Conservation (phyloP, 208 protist genomes). For the Wallacemonas sp. region DNA sequence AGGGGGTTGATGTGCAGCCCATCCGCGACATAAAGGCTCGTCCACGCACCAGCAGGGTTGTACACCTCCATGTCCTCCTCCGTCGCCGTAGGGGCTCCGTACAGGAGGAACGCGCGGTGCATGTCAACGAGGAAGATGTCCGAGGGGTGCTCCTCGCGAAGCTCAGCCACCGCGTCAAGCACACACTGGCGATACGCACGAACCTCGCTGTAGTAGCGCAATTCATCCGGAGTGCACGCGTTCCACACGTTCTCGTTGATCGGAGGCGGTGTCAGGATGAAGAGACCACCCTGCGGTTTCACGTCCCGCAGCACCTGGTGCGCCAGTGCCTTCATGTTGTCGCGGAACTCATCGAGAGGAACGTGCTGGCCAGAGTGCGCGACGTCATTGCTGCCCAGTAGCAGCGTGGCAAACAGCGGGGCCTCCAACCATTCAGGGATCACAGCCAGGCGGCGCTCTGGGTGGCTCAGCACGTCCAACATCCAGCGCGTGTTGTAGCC, state of each 20-base stretch:
- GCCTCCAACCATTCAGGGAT: conserved; percentile 28
- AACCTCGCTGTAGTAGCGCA: conserved; percentile 20
- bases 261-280: conserved; percentile 47
- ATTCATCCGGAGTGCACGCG: neutral
- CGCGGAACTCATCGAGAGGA: conserved; percentile 32
- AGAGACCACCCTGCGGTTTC: conserved; percentile 41
- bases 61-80: conserved; percentile 23
- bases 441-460: conserved; percentile 16
- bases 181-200: conserved; percentile 34
- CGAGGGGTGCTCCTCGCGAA: conserved; percentile 5
- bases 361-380: conserved; percentile 27
- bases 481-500: conserved; percentile 69
- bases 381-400: conserved; percentile 53
- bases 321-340: conserved; percentile 42
- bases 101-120: conserved; percentile 27
- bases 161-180: conserved; percentile 25
- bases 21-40: conserved; percentile 31
- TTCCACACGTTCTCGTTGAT: conserved; percentile 33
- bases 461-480: conserved; percentile 33
- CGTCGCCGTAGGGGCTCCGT: conserved; percentile 17
- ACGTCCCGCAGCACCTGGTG: conserved; percentile 25
- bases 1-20: conserved; percentile 44
- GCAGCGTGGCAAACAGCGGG: conserved; percentile 52
- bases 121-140: conserved; percentile 39
- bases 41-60: conserved; percentile 18